Percentiles rank a stretch among this genome's conserved stretches.
phyloP scores from a whole-genome alignment of 1,139 yeast species.

The Saccharomyces uvarum region DNA sequence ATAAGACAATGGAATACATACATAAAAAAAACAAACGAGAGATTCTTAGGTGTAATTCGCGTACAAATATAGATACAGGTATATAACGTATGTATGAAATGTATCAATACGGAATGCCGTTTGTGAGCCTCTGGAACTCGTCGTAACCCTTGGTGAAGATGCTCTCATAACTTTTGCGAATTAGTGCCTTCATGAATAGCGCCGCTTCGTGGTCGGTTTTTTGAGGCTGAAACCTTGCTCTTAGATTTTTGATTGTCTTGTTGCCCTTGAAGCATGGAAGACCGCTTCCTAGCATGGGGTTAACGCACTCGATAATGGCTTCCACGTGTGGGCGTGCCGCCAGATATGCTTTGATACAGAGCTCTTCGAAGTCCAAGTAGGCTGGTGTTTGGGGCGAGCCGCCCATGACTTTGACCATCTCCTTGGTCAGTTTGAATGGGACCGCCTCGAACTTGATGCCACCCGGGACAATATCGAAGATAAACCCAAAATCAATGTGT shows the following conservation, averaged over 20 bases:
- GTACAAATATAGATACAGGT: not conserved
- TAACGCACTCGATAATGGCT: conserved; percentile 73
- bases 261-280: conserved; percentile 89
- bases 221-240: conserved; percentile 71
- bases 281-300: conserved; percentile 92
- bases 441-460: conserved; percentile 97
- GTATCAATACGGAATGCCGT: conserved; percentile 80
- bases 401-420: conserved; percentile 94
- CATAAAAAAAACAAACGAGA: not conserved
- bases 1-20: not conserved
- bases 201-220: conserved; percentile 86
- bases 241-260: conserved; percentile 68
- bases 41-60: not conserved
- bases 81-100: not conserved
- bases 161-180: conserved; percentile 78
- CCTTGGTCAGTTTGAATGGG: conserved; percentile 92
- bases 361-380: conserved; percentile 87
- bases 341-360: conserved; percentile 86
- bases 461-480: conserved; percentile 98
- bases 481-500: conserved; percentile 96
- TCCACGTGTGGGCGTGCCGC: conserved; percentile 88
- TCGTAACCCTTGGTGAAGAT: conserved; percentile 90
- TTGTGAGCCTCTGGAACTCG: conserved; percentile 91
- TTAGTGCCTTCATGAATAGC: conserved; percentile 61
- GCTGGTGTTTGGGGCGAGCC: conserved; percentile 82